A percentile compares a stretch with the other conserved stretches of the same genome.
Evolutionary conservation across 345 rosid species (phyloP).

Genomic region (Euphorbia lathyris): DNA sequence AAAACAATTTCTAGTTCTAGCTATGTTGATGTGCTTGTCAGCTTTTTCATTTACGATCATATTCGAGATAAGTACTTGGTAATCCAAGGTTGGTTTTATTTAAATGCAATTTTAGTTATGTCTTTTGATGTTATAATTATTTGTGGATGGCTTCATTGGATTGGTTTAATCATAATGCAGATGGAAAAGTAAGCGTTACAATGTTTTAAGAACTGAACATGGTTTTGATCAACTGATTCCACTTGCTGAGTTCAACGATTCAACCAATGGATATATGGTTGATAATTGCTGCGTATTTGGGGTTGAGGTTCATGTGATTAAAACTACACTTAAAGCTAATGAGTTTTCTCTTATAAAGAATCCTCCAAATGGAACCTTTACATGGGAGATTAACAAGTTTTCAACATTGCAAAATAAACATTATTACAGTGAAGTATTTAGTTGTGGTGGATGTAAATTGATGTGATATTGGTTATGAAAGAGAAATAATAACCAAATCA

Average conservation of each 20-base stretch:
- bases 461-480: conserved; percentile 5
- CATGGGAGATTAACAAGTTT: neutral
- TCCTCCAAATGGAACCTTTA: neutral
- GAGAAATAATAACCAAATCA: too few species aligned
- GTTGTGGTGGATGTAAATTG: neutral
- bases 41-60: neutral
- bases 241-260: neutral
- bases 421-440: neutral
- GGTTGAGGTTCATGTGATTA: conserved; percentile 13
- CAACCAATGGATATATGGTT: conserved; percentile 9
- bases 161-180: neutral
- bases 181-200: neutral
- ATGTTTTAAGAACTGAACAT: neutral
- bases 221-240: conserved; percentile 8
- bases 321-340: neutral
- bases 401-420: neutral
- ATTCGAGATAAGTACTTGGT: conserved; percentile 10
- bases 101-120: too few species aligned
- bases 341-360: neutral
- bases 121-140: too few species aligned
- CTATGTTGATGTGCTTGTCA: neutral
- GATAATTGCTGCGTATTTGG: conserved; percentile 16
- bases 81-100: neutral
- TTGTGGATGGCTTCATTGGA: too few species aligned
- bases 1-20: neutral